Evolutionary conservation across 2,329 filamentous ascomycete species (phyloP).

Genomic region (Neurospora sp.): DNA sequence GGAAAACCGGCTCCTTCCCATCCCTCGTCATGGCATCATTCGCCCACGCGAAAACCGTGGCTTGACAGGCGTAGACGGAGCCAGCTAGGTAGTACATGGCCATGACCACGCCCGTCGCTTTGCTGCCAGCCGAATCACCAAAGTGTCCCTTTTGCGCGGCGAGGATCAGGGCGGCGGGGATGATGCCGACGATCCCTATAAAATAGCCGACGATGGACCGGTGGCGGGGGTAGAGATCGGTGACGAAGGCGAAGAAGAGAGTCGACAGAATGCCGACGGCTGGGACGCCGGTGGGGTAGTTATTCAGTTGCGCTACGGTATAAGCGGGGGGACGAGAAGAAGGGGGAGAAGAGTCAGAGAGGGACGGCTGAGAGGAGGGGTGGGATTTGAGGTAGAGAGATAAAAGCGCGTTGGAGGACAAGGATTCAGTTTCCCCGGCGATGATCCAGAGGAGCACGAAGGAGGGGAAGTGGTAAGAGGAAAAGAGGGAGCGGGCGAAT

Average conservation of each 20-base stretch:
- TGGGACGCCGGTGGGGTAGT: constrained; percentile 47
- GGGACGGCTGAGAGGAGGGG: constrained; percentile 17
- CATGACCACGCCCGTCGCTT: constrained; percentile 45
- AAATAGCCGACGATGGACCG: constrained; percentile 59
- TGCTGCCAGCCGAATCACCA: constrained; percentile 25
- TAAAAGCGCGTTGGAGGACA: constrained; percentile 53
- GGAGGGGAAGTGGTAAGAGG: constrained; percentile 56
- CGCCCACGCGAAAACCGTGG: constrained; percentile 67
- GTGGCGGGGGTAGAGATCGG: constrained; percentile 53
- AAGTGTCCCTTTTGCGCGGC: constrained; percentile 27
- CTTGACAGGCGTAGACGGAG: constrained; percentile 61
- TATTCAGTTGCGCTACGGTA: constrained; percentile 35
- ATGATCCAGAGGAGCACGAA: constrained; percentile 61
- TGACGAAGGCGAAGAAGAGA: constrained; percentile 59
- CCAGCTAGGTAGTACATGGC: constrained; percentile 63
- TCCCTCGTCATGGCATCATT: constrained; percentile 53
- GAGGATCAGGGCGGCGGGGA: constrained; percentile 50
- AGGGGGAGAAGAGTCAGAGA: too few species aligned
- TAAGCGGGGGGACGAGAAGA: too few species aligned
- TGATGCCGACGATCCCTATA: constrained; percentile 54
- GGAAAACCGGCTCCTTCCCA: constrained; percentile 51
- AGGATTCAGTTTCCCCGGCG: constrained; percentile 62
- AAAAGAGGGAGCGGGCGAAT: constrained; percentile 46
- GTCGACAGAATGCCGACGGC: constrained; percentile 51
- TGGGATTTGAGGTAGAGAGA: constrained; percentile 40